Base-by-base conservation (phyloP, 306 rosid genomes). In the Quercus dentata region DNA sequence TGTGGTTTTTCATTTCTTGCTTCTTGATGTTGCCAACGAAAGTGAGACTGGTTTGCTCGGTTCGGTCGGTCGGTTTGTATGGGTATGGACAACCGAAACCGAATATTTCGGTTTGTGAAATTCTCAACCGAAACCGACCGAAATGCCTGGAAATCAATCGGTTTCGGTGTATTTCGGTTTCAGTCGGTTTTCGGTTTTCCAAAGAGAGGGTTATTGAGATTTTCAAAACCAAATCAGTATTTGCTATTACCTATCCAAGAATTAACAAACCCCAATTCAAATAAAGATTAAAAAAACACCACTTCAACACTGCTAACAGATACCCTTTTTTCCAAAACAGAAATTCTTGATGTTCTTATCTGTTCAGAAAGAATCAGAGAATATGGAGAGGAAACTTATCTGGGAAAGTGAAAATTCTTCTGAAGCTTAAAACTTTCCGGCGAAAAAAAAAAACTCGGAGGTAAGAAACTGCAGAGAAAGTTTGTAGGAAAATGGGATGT, bases 211-310 rank as follows among this genome's bases (percentile, higher is more conserved):
- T 33, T 33, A 33, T 33, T 33, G 35, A 33, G 35, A 33, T 33
- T 33, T 33, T 33, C 35, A 33, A 33, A 5, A 31, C 35, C 70
- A 81, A 85, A 80, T 79, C 35, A 77, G 84, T 86, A 88, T 85
- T 82, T 82, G 83, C 70, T 30, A 64, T 64, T 57, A 79, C 56
- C 44, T 69, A 78, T 55, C 67, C 74, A 73, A 73, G 18, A 72
- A 19, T 25, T 61, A 70, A 74, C 84, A 84, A 87, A 85, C 72
- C 86, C 88, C 81, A 89, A 74, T 58, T 74, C 79, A 83, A 78
- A 83, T 83, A 90, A 83, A 80, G 80, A 83, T 70, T 31, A 4
- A 30, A 30, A 41, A 76, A 56, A 23, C 62, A 70, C 65, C 77
- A 80, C 79, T 77, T 78, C 70, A 68, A 81, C 76, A 76, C 68